phyloP scores from a whole-genome alignment of 495 filamentous ascomycete species.

The Tuber indicum region DNA sequence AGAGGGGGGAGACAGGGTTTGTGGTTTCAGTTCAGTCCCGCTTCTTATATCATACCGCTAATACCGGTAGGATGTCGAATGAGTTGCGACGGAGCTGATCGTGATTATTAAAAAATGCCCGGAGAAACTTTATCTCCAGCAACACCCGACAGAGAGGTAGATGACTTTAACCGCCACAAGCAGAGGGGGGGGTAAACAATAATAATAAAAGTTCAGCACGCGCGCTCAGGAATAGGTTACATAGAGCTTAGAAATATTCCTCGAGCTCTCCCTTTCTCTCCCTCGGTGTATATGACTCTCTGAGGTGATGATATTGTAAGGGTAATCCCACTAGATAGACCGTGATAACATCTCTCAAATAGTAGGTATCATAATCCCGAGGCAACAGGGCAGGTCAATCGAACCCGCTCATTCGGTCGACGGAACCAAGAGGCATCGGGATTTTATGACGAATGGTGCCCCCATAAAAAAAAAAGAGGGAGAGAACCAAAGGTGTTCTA shows the following conservation, averaged over 20 bases:
- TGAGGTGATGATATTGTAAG: neutral
- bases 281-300: neutral
- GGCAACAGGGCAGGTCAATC: slow-evolving; percentile 1
- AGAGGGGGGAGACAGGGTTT: slow-evolving; percentile 25
- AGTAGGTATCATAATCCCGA: slow-evolving; percentile 14
- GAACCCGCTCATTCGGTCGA: slow-evolving; percentile 29
- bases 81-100: neutral
- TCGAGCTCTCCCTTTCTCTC: neutral
- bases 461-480: slow-evolving; percentile 8
- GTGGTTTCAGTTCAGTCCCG: slow-evolving; percentile 33
- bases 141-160: neutral
- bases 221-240: no score
- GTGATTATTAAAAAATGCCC: neutral
- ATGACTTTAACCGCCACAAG: slow-evolving; percentile 9
- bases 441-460: slow-evolving; percentile 24
- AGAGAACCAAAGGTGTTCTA: neutral
- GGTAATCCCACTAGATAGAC: slow-evolving; percentile 12
- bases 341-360: slow-evolving; percentile 16
- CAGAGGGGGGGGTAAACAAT: neutral
- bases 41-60: slow-evolving; percentile 13
- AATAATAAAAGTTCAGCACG: neutral
- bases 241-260: neutral
- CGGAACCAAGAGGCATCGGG: slow-evolving; percentile 17
- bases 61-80: neutral
- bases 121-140: slow-evolving; percentile 6